Evolutionary conservation across 2,329 filamentous ascomycete species (phyloP).

Genomic region (Xylariomycetidae sp.): DNA sequence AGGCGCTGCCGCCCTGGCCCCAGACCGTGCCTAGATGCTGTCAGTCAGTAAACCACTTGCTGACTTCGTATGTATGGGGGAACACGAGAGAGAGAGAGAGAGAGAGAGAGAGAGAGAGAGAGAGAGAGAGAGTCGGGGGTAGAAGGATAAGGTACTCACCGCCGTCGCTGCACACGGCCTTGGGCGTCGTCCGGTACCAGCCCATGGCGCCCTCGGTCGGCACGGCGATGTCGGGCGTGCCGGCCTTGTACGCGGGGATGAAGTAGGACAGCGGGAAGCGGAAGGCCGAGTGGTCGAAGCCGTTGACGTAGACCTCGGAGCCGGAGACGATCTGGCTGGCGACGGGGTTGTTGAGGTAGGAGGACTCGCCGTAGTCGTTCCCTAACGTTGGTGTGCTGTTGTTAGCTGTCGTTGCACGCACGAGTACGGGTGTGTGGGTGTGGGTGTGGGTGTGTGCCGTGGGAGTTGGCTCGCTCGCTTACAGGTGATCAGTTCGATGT

Average conservation of each 20-base stretch:
- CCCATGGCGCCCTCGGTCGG: constrained; percentile 21
- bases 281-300: constrained; percentile 43
- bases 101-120: no score
- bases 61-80: no score
- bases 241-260: constrained; percentile 44
- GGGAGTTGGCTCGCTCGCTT: constrained; percentile 8
- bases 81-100: no score
- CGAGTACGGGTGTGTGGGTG: no score
- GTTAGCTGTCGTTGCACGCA: no score
- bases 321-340: constrained; percentile 37
- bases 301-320: constrained; percentile 40
- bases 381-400: constrained; percentile 26
- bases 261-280: constrained; percentile 41
- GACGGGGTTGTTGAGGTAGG: constrained; percentile 46
- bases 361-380: constrained; percentile 57
- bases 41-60: constrained; percentile 6
- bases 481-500: constrained; percentile 51
- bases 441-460: no score
- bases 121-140: no score
- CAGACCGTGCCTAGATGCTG: constrained; percentile 29
- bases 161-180: constrained; percentile 27
- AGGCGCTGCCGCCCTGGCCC: constrained; percentile 30
- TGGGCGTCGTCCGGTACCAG: constrained; percentile 24
- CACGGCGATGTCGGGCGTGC: constrained; percentile 24
- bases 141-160: no score